Evolutionary conservation across 2,329 filamentous ascomycete genomes (phyloP).

Genomic region (Fusarium tuaranense): DNA sequence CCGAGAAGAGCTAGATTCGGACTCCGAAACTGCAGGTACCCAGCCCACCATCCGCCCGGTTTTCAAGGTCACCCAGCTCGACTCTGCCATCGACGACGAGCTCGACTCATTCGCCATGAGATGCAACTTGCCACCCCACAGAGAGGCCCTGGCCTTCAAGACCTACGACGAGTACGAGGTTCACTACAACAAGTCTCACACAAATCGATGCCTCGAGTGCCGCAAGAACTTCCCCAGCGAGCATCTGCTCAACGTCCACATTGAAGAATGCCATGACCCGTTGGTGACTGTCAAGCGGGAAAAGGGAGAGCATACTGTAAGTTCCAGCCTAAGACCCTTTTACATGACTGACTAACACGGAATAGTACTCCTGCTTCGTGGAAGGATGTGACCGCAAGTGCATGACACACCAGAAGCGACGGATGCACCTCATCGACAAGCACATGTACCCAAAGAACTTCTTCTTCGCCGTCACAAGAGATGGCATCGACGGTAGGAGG

Average conservation of each 20-base stretch:
- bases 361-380: slow-evolving; percentile 87
- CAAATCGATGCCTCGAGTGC: slow-evolving; percentile 88
- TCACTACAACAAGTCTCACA: slow-evolving; percentile 85
- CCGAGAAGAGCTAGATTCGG: slow-evolving; percentile 58
- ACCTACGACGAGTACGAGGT: slow-evolving; percentile 86
- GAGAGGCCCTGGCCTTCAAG: slow-evolving; percentile 74
- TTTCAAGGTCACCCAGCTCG: slow-evolving; percentile 72
- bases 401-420: slow-evolving; percentile 83
- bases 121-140: slow-evolving; percentile 86
- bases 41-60: slow-evolving; percentile 45
- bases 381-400: slow-evolving; percentile 89
- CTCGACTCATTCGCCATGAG: slow-evolving; percentile 68
- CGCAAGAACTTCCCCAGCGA: slow-evolving; percentile 88
- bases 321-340: slow-evolving; percentile 45
- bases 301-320: slow-evolving; percentile 86
- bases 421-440: slow-evolving; percentile 92
- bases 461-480: slow-evolving; percentile 87
- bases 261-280: slow-evolving; percentile 91
- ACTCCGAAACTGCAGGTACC: slow-evolving; percentile 37
- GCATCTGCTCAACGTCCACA: slow-evolving; percentile 84
- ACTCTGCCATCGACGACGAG: slow-evolving; percentile 54
- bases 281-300: slow-evolving; percentile 78
- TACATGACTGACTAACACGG: slow-evolving; percentile 25
- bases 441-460: slow-evolving; percentile 91
- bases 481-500: slow-evolving; percentile 86